Evolutionary conservation across 1,139 yeast genomes (phyloP).

Genomic region (Zygoascus sp.): DNA sequence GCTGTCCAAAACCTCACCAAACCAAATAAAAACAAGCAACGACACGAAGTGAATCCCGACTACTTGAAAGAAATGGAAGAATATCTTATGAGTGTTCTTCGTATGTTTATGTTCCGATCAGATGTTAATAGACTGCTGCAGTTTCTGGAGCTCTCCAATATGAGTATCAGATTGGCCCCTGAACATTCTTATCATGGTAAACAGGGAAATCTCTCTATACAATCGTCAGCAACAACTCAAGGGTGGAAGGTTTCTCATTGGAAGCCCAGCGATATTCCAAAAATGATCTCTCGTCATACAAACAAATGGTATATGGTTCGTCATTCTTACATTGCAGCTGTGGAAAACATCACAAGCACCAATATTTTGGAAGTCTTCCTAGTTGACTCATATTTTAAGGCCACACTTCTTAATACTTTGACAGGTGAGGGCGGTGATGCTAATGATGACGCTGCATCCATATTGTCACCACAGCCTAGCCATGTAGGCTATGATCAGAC

Average conservation of each 20-base stretch:
- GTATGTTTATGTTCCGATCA: slow-evolving; percentile 61
- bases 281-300: slow-evolving; percentile 81
- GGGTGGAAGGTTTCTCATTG: slow-evolving; percentile 97
- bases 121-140: slow-evolving; percentile 79
- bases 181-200: slow-evolving; percentile 82
- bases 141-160: slow-evolving; percentile 84
- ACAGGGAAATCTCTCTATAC: slow-evolving; percentile 77
- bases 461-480: neutral
- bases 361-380: slow-evolving; percentile 87
- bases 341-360: slow-evolving; percentile 79
- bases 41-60: slow-evolving; percentile 6
- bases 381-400: slow-evolving; percentile 66
- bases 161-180: slow-evolving; percentile 76
- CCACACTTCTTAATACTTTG: slow-evolving; percentile 30
- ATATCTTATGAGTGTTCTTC: slow-evolving; percentile 60
- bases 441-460: slow-evolving; percentile 5
- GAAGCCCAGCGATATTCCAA: slow-evolving; percentile 60
- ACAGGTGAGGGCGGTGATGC: slow-evolving; percentile 12
- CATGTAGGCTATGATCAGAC: slow-evolving; percentile 4
- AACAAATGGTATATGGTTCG: slow-evolving; percentile 89
- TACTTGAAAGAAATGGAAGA: slow-evolving; percentile 24
- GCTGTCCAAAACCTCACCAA: neutral
- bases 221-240: slow-evolving; percentile 78
- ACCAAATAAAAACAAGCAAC: neutral
- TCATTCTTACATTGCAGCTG: slow-evolving; percentile 79